Evolutionary conservation across 441 rosid genomes (phyloP), one percentile per base, ranked within the genome.

Genomic region (Metrosideros polymorpha): DNA sequence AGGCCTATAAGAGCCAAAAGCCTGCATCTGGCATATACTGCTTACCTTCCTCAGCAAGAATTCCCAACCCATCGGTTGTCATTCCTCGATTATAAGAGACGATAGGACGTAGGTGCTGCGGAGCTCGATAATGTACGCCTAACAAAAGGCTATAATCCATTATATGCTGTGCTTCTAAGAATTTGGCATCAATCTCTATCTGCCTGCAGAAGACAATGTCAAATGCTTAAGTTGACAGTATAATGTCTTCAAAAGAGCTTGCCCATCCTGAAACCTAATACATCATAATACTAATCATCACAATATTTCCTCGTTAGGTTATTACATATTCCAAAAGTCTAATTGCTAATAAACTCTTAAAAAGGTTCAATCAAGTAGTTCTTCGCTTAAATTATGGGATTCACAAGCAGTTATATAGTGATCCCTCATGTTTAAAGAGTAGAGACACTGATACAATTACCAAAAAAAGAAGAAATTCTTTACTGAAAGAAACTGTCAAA

Each of bases 61-160:
- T 94, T 88, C 93, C 99, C 89, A 98, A 91, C 22, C 95, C 96
- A 88, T 98, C 98, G 51, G 92, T 82, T 87, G 89, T 89, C 84
- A 86, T 89, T 71, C 91, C 91, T 84, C 52, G 94, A 85, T 87
- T 88, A 88, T 91, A 90, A 84, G 91, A 90, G 90, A 86, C 85
- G 24, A 86, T 91, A 84, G 98, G 83, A 59, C 90, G 92, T 87
- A 98, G 89, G 91, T 94, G 98, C 89, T 94, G 98, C 15, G 99
- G 99, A 88, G 99, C 99, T 90, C 99, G 95, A 88, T 95, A 97
- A 92, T 96, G 99, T 77, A 98, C 99, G 86, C 99, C 99, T 42
- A 98, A 91, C 90, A 98, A 91, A 91, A 98, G 99, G 91, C 99
- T 98, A 87, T 98, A 98, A 92, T 98, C 99, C 99, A 98, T 98